phyloP scores from a whole-genome alignment of 192 early-diverging fungal species.

The Phycomyces nitens region DNA sequence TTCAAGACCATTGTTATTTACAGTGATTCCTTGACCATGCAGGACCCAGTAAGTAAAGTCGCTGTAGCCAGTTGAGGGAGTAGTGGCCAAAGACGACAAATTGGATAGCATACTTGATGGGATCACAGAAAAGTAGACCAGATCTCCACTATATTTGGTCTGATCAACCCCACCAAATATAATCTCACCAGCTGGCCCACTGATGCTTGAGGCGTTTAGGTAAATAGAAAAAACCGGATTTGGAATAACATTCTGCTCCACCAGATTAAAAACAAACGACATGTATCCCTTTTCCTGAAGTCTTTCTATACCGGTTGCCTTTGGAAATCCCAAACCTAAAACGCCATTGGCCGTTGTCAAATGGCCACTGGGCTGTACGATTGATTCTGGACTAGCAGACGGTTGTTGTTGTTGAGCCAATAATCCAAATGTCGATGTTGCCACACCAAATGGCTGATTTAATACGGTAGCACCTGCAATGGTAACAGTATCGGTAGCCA shows the following conservation, averaged over 20 bases:
- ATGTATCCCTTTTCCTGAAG: background rate
- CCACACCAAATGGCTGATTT: slow-evolving; percentile 18
- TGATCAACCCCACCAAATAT: slow-evolving; percentile 45
- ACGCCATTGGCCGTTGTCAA: slow-evolving; percentile 5
- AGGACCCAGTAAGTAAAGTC: slow-evolving; percentile 16
- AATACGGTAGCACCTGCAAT: slow-evolving; percentile 7
- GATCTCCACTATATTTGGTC: slow-evolving; percentile 35
- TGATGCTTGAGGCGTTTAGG: background rate
- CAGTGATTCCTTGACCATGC: slow-evolving; percentile 16
- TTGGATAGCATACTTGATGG: background rate
- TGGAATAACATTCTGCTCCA: slow-evolving; percentile 4
- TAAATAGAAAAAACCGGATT: slow-evolving; percentile 9
- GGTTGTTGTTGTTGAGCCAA: background rate
- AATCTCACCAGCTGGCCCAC: slow-evolving; percentile 31
- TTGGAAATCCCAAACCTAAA: slow-evolving; percentile 8
- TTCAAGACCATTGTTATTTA: background rate
- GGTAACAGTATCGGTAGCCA: slow-evolving; percentile 13
- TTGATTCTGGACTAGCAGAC: background rate
- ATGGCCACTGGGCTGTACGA: background rate
- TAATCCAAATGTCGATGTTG: background rate
- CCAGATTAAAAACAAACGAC: slow-evolving; percentile 14
- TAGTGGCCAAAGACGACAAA: background rate
- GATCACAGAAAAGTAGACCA: slow-evolving; percentile 36
- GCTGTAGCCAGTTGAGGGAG: background rate
- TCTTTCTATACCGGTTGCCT: background rate